Evolutionary conservation across 192 early-diverging fungal genomes (phyloP), one percentile per base, ranked within the genome.

Genomic region (Mortierella hygrophila): DNA sequence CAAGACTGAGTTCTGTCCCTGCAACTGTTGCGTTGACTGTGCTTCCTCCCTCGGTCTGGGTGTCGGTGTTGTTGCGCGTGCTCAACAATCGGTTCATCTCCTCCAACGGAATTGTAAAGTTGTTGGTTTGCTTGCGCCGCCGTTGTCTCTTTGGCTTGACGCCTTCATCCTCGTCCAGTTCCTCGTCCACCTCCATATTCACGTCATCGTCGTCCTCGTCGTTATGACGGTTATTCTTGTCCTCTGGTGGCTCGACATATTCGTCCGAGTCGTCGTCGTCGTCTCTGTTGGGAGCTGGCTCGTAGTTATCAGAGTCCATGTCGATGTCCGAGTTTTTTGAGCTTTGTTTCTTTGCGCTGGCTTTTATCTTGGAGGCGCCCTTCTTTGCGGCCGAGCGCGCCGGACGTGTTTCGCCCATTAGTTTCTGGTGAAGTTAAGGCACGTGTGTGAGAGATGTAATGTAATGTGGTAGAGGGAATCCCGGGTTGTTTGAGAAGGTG

Each of bases 221-320:
- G 15, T 73, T 74, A 23, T 76, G 47, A 9, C 60, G 55, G 8
- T 44, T 70, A 7, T 47, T 41, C 18, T 85, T 75, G 32, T 57
- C 73, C 16, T 60, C 44, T 21, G 72, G 4, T 15, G 73, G 74
- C 13, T 74, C 82, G 9, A 76, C 52, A 29, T 84, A 84, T 40
- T 84, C 82, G 70, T 85, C 83, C 44, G 83, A 85, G 18, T 80
- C 78, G 68, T 80, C 42, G 20, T 72, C 42, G n/a, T 72, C 70
- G 32, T 74, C 73, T 44, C 16, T 20, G 15, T 68, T 29, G 8
- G 18, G 60, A 8, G 21, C 54, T 18, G 29, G 35, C 7, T 68
- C 76, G 6, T 78, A 41, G 32, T 78, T 73, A 10, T 44, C 65
- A 6, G 71, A 49, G 41, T 41, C 74, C 57, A 23, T 38, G 79